Percentiles rank a stretch among this genome's conserved stretches.
Conservation (phyloP, 108 stramenopile species). For the Pseudonitzschia multistriata region DNA sequence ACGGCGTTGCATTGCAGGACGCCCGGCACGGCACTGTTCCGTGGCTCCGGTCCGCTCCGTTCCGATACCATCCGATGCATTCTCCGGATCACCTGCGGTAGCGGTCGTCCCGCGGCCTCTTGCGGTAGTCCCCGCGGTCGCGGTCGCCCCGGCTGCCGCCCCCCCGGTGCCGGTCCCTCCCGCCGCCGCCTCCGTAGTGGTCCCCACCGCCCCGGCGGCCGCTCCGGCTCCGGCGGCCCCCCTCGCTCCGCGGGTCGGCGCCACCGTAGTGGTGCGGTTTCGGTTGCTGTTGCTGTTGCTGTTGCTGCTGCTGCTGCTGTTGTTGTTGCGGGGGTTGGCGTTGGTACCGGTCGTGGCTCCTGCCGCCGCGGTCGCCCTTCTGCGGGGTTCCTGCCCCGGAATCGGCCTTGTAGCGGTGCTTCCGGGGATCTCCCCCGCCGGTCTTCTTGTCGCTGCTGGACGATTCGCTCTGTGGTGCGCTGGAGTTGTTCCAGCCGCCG, state of each 20-base stretch:
- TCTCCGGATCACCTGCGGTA: background rate
- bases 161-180: conserved; percentile 17
- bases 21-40: too few species aligned
- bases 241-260: conserved; percentile 17
- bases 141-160: conserved; percentile 21
- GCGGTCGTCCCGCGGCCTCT: conserved; percentile 40
- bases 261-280: background rate
- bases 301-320: conserved; percentile 7
- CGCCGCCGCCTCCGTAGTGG: conserved; percentile 23
- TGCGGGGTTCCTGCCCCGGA: background rate
- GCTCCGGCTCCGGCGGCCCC: conserved; percentile 20
- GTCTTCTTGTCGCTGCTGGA: background rate
- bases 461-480: background rate
- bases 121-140: conserved; percentile 17
- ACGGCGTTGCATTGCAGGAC: too few species aligned
- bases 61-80: too few species aligned
- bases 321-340: conserved; percentile 6
- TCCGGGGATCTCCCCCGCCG: background rate
- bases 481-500: conserved; percentile 14
- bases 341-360: conserved; percentile 8
- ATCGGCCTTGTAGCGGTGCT: background rate
- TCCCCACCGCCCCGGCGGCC: conserved; percentile 24
- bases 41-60: too few species aligned
- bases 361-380: background rate
- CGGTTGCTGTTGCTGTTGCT: conserved; percentile 23